Conservation (phyloP, 768 basidiomycete genomes). For the Tubosaeta brunneosetosa region DNA sequence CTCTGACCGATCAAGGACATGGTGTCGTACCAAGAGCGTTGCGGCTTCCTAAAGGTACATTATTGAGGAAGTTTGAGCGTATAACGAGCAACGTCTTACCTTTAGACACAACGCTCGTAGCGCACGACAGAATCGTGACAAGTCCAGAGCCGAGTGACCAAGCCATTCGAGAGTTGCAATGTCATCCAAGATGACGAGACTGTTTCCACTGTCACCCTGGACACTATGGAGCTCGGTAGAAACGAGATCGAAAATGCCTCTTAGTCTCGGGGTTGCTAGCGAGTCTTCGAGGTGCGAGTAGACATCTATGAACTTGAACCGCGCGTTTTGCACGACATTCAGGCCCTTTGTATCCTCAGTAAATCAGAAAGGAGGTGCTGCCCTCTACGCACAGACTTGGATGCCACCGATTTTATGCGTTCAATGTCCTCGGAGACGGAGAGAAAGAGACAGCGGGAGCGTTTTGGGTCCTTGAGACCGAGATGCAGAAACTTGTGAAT, state of each 20-base stretch:
- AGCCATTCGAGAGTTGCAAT: conserved; percentile 68
- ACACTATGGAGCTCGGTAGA: conserved; percentile 21
- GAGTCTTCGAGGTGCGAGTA: conserved; percentile 32
- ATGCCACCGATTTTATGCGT: conserved; percentile 60
- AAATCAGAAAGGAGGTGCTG: not conserved
- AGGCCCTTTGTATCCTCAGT: conserved; percentile 25
- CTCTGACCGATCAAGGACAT: conserved; percentile 49
- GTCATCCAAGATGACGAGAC: conserved; percentile 67
- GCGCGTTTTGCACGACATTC: conserved; percentile 33
- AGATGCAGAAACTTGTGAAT: conserved; percentile 50
- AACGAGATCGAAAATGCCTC: conserved; percentile 35
- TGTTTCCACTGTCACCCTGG: conserved; percentile 8
- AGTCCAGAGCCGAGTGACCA: conserved; percentile 48
- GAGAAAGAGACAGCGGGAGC: conserved; percentile 44
- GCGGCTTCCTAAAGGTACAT: conserved; percentile 39
- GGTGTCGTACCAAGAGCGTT: conserved; percentile 61
- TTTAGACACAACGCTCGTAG: conserved; percentile 51
- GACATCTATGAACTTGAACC: conserved; percentile 54
- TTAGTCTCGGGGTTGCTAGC: conserved; percentile 18
- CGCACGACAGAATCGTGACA: conserved; percentile 58
- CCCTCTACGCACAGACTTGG: conserved; percentile 51
- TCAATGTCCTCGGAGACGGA: conserved; percentile 53
- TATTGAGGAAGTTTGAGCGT: not conserved
- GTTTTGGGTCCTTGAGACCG: conserved; percentile 45
- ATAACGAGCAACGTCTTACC: conserved; percentile 31